Percentiles rank a stretch among this genome's conserved stretches.
Conservation (phyloP, 306 rosid species). For the Cicer arietinum region DNA sequence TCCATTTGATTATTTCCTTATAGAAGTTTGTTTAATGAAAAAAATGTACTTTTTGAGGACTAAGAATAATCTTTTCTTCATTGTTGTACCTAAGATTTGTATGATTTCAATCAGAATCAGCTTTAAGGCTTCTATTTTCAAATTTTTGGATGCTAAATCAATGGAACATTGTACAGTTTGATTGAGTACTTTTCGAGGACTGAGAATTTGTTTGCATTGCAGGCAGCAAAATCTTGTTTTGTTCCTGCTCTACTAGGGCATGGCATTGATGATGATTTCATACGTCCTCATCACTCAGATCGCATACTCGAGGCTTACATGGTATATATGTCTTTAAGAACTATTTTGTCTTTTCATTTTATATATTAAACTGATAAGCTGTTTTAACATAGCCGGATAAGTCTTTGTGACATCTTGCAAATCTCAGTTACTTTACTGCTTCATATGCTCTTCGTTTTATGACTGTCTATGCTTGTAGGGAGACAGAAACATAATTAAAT, state of each 20-base stretch:
- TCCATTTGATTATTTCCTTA: background rate
- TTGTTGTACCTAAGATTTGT: too few species aligned
- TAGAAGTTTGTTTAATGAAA: conserved; percentile 23
- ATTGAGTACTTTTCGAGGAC: too few species aligned
- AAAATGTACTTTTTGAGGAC: background rate
- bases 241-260: conserved; percentile 89
- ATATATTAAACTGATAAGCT: background rate
- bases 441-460: conserved; percentile 19
- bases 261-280: conserved; percentile 93
- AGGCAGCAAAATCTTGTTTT: conserved; percentile 92
- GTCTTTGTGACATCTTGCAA: conserved; percentile 29
- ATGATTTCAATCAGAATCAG: too few species aligned
- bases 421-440: conserved; percentile 10
- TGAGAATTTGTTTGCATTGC: conserved; percentile 37
- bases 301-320: conserved; percentile 79
- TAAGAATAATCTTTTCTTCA: too few species aligned
- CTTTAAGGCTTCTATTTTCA: too few species aligned
- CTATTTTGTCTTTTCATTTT: background rate
- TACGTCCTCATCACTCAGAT: conserved; percentile 92
- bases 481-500: conserved; percentile 86
- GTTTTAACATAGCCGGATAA: conserved; percentile 4
- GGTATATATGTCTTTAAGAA: conserved; percentile 57
- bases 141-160: too few species aligned
- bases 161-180: too few species aligned
- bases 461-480: conserved; percentile 66